These are phyloP conservation scores for Evernia prunastri DNA, from an alignment of 495 filamentous ascomycete genomes.

Conservation along the genomic window DNA sequence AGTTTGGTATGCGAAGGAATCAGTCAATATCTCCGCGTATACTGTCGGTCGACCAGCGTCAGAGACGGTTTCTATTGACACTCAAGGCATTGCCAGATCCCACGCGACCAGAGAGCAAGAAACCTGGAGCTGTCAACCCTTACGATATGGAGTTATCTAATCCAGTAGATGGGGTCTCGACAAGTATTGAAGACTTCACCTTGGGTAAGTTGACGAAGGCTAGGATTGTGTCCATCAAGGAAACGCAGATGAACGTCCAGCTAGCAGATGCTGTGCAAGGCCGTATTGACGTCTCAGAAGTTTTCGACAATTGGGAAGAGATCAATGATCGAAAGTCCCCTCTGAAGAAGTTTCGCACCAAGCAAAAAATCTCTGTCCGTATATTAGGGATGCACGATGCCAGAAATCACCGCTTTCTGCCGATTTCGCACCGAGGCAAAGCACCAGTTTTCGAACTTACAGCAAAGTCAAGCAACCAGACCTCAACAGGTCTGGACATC, in stretches of 20 bases:
- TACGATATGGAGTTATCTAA: slow-evolving; percentile 47
- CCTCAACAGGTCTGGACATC: slow-evolving; percentile 46
- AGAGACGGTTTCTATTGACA: slow-evolving; percentile 55
- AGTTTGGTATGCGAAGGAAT: slow-evolving; percentile 67
- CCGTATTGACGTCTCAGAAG: slow-evolving; percentile 80
- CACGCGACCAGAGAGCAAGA: slow-evolving; percentile 33
- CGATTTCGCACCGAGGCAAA: slow-evolving; percentile 79
- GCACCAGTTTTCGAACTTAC: slow-evolving; percentile 80
- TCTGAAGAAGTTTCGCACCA: slow-evolving; percentile 60
- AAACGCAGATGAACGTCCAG: slow-evolving; percentile 84
- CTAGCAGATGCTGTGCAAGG: slow-evolving; percentile 87
- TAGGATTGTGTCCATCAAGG: slow-evolving; percentile 69
- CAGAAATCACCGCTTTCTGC: slow-evolving; percentile 82
- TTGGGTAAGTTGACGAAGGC: slow-evolving; percentile 75
- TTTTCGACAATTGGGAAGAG: slow-evolving; percentile 81
- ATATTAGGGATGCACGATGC: slow-evolving; percentile 86
- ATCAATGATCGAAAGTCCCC: slow-evolving; percentile 77
- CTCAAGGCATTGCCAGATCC: slow-evolving; percentile 41
- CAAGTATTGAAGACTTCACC: slow-evolving; percentile 58
- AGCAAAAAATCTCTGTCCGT: slow-evolving; percentile 64
- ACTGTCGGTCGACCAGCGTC: slow-evolving; percentile 54
- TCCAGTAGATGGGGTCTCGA: slow-evolving; percentile 61
- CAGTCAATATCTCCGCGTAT: slow-evolving; percentile 68
- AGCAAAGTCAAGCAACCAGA: slow-evolving; percentile 64
- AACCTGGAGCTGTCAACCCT: slow-evolving; percentile 23